A percentile compares a stretch with the other conserved stretches of the same genome.
These are phyloP conservation scores for Entelexis paramagnoliae DNA, from an alignment of 1,139 yeast species.

Conservation along the genomic window DNA sequence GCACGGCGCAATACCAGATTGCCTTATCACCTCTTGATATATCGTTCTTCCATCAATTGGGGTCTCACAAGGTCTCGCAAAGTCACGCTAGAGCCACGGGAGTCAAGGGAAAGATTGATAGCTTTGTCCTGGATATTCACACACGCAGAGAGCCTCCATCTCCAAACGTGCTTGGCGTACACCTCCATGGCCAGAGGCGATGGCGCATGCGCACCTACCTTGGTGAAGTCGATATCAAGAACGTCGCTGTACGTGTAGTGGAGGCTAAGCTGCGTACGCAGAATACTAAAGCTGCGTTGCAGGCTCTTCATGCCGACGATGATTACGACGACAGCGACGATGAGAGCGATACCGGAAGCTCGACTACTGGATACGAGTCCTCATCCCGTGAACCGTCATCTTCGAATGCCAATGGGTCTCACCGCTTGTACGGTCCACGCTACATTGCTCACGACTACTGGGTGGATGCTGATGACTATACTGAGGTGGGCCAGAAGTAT, in stretches of 20 bases:
- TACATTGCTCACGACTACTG: slow-evolving; percentile 38
- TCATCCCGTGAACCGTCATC: background rate
- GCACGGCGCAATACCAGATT: slow-evolving; percentile 71
- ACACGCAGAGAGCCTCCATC: slow-evolving; percentile 64
- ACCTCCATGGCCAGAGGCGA: slow-evolving; percentile 27
- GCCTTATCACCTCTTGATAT: slow-evolving; percentile 62
- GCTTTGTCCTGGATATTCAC: slow-evolving; percentile 68
- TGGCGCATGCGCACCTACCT: slow-evolving; percentile 60
- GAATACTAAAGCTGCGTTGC: slow-evolving; percentile 14
- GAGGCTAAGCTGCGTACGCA: slow-evolving; percentile 54
- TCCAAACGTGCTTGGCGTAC: slow-evolving; percentile 24
- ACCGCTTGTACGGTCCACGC: slow-evolving; percentile 16
- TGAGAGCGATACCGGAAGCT: background rate
- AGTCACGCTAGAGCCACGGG: slow-evolving; percentile 61
- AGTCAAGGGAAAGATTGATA: slow-evolving; percentile 57
- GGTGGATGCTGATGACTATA: slow-evolving; percentile 74
- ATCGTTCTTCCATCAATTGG: slow-evolving; percentile 58
- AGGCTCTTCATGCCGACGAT: slow-evolving; percentile 10
- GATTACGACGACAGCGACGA: slow-evolving; percentile 12
- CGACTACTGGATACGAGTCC: slow-evolving; percentile 4
- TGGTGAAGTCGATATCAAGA: slow-evolving; percentile 64
- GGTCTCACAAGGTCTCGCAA: slow-evolving; percentile 34
- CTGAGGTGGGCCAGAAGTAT: slow-evolving; percentile 41
- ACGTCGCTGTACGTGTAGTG: slow-evolving; percentile 63
- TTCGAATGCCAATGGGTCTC: background rate